These are phyloP conservation scores for Chrysoporthe austroafricana DNA, from an alignment of 2,329 filamentous ascomycete genomes.

Conservation along the genomic window DNA sequence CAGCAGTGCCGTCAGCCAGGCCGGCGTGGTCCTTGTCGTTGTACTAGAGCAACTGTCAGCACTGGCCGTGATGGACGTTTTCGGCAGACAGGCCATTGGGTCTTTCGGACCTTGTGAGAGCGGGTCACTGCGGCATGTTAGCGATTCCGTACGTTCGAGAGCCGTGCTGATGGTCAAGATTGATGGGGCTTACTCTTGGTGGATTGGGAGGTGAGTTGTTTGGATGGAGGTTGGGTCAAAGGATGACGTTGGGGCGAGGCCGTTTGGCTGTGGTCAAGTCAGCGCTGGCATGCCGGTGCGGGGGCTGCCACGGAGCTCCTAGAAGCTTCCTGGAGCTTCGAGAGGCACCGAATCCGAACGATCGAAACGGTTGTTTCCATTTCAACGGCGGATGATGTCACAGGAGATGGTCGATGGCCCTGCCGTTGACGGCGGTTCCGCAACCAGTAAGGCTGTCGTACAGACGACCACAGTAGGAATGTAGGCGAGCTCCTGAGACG, in stretches of 20 bases:
- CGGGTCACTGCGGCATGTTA: constrained; percentile 76
- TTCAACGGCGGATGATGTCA: not conserved
- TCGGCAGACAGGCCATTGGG: not conserved
- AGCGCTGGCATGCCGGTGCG: not conserved
- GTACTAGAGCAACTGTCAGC: constrained; percentile 31
- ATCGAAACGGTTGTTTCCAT: not conserved
- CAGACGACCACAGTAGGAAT: not conserved
- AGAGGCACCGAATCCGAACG: not conserved
- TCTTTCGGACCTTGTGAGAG: constrained; percentile 75
- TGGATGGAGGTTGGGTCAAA: constrained; percentile 13
- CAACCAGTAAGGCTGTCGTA: not conserved
- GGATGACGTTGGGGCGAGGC: not conserved
- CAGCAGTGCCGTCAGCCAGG: constrained; percentile 73
- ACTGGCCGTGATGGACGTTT: not conserved
- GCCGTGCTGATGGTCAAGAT: not conserved
- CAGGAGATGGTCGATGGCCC: not conserved
- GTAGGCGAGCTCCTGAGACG: not conserved
- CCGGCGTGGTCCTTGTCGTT: constrained; percentile 90
- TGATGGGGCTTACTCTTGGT: constrained; percentile 13
- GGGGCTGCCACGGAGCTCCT: constrained; percentile 7
- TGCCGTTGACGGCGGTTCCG: constrained; percentile 5
- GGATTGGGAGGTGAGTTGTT: constrained; percentile 4
- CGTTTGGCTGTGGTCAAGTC: constrained; percentile 6
- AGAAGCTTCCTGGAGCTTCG: not conserved
- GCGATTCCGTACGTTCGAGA: not conserved